Base-by-base conservation (phyloP, 2,329 filamentous ascomycete genomes). In the Spiromastix sp. region DNA sequence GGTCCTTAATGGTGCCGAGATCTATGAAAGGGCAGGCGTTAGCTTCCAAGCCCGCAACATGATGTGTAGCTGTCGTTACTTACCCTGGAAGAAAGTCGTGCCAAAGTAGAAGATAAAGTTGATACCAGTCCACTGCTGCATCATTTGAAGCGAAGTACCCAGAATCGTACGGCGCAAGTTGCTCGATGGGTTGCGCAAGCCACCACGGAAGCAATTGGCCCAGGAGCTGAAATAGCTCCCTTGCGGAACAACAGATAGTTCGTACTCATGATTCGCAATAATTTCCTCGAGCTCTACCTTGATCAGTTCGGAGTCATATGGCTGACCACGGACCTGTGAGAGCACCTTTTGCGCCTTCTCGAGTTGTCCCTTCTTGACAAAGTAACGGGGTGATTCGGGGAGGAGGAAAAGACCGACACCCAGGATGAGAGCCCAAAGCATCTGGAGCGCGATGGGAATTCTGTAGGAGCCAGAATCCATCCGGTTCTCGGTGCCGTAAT, bases 71-170 rank as follows among this genome's bases (percentile, higher is more conserved):
- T n/a, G n/a, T n/a, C n/a, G n/a, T n/a, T n/a, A n/a, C n/a, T n/a
- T n/a, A n/a, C n/a, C n/a, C 62, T 81, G 63, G 66, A 93, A 82
- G 76, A 93, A 93, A 40, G 81, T 76, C 21, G 83, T 86, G 22
- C 82, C 85, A 67, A 79, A 85, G 67, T 85, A 46, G 69, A 87
- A 91, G 70, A 91, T 84, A 64, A 89, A 93, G 72, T 93, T 93
- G 64, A 93, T 81, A 68, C 85, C 84, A 17, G 83, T 87, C 75
- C 74, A 46, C 61, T 83, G 79, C 61, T 84, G 80, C 78, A 84
- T 83, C 79, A 84, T 84, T 67, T 85, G 80, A 21, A 84, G 67
- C 17, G 77, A 79, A 29, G 75, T 81, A 49, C 80, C 80, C 29
- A 85, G 68, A 40, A 84, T 75, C 17, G 79, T 80, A 46, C 77